phyloP scores from a whole-genome alignment of 495 filamentous ascomycete species.

The Hyphodiscus hymeniophilus region DNA sequence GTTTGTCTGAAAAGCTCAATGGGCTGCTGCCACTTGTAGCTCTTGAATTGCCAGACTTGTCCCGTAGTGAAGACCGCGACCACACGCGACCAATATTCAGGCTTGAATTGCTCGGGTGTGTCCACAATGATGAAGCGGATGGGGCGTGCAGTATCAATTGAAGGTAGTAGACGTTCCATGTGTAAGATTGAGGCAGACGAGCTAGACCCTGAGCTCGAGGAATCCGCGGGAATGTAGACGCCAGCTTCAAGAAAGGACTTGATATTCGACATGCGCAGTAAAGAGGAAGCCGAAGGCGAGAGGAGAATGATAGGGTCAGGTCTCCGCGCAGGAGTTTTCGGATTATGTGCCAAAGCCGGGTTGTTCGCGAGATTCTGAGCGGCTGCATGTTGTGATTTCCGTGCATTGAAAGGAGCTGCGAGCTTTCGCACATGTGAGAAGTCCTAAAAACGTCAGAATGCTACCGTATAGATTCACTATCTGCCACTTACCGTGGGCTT shows the following conservation, averaged over 20 bases:
- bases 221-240: slow-evolving; percentile 69
- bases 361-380: slow-evolving; percentile 39
- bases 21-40: slow-evolving; percentile 91
- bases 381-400: slow-evolving; percentile 33
- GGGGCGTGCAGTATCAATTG: slow-evolving; percentile 60
- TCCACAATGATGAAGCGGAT: slow-evolving; percentile 95
- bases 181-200: slow-evolving; percentile 70
- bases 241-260: slow-evolving; percentile 89
- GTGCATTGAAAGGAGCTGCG: slow-evolving; percentile 55
- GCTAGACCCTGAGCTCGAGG: slow-evolving; percentile 43
- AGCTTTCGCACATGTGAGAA: slow-evolving; percentile 91
- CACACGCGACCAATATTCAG: slow-evolving; percentile 93
- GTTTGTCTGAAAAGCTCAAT: slow-evolving; percentile 83
- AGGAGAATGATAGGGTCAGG: slow-evolving; percentile 95
- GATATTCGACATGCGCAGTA: slow-evolving; percentile 96
- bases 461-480: not conserved
- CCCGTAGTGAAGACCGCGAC: slow-evolving; percentile 98
- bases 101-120: slow-evolving; percentile 86
- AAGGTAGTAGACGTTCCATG: slow-evolving; percentile 68
- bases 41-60: slow-evolving; percentile 97
- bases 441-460: slow-evolving; percentile 50
- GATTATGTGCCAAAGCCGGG: slow-evolving; percentile 34
- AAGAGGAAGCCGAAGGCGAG: slow-evolving; percentile 93
- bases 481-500: slow-evolving; percentile 72
- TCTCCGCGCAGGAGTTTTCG: slow-evolving; percentile 44